Conservation (phyloP, 768 basidiomycete species). For the Tricholoma flavovirens region DNA sequence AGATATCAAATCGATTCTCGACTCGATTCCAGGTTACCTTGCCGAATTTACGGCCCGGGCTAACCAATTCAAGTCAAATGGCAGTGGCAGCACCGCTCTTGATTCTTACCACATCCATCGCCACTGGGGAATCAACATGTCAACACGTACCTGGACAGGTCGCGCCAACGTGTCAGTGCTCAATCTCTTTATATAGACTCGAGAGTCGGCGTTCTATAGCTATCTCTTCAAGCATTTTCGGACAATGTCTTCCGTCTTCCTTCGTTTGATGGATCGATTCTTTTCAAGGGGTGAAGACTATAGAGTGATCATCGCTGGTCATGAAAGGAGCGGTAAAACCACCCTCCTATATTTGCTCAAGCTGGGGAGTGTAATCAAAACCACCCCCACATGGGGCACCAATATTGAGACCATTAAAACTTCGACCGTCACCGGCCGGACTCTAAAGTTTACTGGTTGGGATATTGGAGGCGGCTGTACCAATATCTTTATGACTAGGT, state of each 20-base stretch:
- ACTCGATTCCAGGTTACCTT: no score
- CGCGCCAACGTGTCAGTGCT: neutral
- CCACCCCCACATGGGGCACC: constrained; percentile 41
- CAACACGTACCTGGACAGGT: neutral
- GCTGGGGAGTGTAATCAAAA: constrained; percentile 30
- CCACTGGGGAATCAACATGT: neutral
- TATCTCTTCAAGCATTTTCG: neutral
- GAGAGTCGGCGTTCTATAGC: neutral
- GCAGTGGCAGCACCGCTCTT: no score
- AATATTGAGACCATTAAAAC: constrained; percentile 52
- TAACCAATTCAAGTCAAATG: no score
- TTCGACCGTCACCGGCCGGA: constrained; percentile 20
- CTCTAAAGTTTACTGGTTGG: constrained; percentile 51
- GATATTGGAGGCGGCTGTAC: constrained; percentile 56
- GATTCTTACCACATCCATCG: no score
- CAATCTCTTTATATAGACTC: neutral
- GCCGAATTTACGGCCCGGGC: no score
- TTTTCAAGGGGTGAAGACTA: constrained; percentile 14
- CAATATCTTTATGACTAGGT: constrained; percentile 31
- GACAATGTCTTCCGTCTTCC: neutral
- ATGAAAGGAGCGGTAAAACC: constrained; percentile 40
- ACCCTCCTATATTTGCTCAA: constrained; percentile 42
- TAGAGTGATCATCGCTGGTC: constrained; percentile 29
- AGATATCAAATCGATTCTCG: no score
- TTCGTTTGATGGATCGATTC: constrained; percentile 25